Evolutionary conservation across 1,139 yeast species (phyloP), one percentile per base, ranked within the genome.

Genomic region (Zygosaccharomyces sapae): DNA sequence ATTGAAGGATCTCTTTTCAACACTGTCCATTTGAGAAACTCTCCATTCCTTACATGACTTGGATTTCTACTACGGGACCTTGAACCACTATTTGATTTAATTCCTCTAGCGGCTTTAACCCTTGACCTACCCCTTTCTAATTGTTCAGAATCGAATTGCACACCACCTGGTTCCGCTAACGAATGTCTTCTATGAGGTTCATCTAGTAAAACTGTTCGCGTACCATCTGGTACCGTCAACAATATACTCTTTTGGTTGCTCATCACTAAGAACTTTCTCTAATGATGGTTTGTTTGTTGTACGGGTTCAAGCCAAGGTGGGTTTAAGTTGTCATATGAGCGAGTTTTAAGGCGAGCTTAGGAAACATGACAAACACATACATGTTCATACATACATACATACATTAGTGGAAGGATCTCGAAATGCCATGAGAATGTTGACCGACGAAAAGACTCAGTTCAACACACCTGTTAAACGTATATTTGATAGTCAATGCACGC

Each of bases 1-100:
- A 31, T 88, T 77, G 62, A 83, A 6, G 66, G 65, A 48, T 62
- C 66, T 36, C 56, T 61, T 37, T 59, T 55, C 29, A 62, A 47
- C 3, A 62, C 62, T 1, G 68, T 65, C 67, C 67, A 62, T 46
- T 57, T 61, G 38, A 65, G 45, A 44, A 56, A 57, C 48, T 60
- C 63, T 38, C 62, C 66, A 33, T 61, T 62, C 10, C 61, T 49
- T 6, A 63, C 49, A n/a, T 53, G 47, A 33, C 55, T 44, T 8
- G 53, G 43, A 9, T 52, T 49, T 20, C 61, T 44, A 33, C 59
- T 54, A 39, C 57, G 51, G 4, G 65, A 60, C 34, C 63, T 40
- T 4, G 61, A 55, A 30, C 58, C 45, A 5, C 56, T 52, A 13
- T 46, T 38, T 7, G 57, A 55, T 42, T 40, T 36, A 25, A 22